These are phyloP conservation scores for Didymosphaeria variabile DNA, from an alignment of 2,329 filamentous ascomycete genomes.

Conservation along the genomic window DNA sequence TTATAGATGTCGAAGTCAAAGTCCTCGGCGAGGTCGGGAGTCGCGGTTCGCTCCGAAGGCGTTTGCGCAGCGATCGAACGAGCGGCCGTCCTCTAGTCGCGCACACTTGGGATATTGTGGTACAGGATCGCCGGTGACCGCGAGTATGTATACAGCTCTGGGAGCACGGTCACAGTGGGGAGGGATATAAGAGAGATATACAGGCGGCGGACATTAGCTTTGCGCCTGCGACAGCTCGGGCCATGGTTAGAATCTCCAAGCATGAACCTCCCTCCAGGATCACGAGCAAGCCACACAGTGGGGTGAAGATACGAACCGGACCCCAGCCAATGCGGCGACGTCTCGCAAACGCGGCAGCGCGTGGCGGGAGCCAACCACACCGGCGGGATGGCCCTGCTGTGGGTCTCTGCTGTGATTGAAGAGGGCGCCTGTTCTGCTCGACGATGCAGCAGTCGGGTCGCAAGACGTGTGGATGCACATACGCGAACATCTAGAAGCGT, in stretches of 20 bases:
- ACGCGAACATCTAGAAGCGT: background rate
- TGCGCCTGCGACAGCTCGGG: background rate
- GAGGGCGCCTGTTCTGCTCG: background rate
- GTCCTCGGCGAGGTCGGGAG: constrained; percentile 13
- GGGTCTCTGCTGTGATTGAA: background rate
- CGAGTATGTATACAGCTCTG: background rate
- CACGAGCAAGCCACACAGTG: constrained; percentile 34
- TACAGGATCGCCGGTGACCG: background rate
- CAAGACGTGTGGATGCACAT: background rate
- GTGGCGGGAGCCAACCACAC: constrained; percentile 10
- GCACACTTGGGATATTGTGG: background rate
- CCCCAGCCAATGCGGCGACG: constrained; percentile 38
- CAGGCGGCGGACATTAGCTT: constrained; percentile 18
- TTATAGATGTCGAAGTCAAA: constrained; percentile 15
- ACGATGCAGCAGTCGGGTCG: background rate
- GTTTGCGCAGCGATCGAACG: constrained; percentile 3
- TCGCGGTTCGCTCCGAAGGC: constrained; percentile 2
- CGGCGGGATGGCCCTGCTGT: constrained; percentile 2
- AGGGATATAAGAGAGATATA: constrained; percentile 7
- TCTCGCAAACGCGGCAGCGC: constrained; percentile 18
- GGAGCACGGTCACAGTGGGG: constrained; percentile 3
- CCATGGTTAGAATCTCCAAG: constrained; percentile 1
- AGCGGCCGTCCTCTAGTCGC: constrained; percentile 2
- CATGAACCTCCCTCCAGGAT: constrained; percentile 21
- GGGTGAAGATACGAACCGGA: constrained; percentile 39